These are phyloP conservation scores for Nymphaea colorata DNA, from an alignment of 164 flowering plant genomes.

Conservation along the genomic window DNA sequence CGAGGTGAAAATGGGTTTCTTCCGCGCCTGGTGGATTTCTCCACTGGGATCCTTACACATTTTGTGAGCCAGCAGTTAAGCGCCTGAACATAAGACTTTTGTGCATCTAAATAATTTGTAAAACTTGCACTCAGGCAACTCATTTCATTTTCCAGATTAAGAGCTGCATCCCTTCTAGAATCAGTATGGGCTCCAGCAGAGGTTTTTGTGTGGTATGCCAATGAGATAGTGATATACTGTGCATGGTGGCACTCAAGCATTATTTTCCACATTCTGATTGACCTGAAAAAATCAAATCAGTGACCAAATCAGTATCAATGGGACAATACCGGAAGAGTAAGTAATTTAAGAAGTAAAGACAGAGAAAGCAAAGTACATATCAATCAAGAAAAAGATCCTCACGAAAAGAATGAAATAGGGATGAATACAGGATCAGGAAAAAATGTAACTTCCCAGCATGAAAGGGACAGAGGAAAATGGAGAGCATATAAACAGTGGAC, in stretches of 20 bases:
- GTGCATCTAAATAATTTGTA: slow-evolving; percentile 59
- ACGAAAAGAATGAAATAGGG: not conserved
- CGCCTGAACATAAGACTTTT: slow-evolving; percentile 58
- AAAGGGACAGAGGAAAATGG: not conserved
- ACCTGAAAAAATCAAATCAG: slow-evolving; percentile 26
- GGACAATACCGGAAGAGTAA: not conserved
- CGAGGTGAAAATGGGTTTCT: slow-evolving; percentile 71
- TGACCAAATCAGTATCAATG: not conserved
- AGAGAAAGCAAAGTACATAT: too few species aligned
- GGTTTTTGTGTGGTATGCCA: slow-evolving; percentile 76
- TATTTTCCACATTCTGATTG: slow-evolving; percentile 86
- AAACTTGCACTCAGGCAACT: slow-evolving; percentile 78
- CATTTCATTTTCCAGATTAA: slow-evolving; percentile 53
- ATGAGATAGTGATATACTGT: slow-evolving; percentile 84
- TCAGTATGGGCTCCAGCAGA: slow-evolving; percentile 34
- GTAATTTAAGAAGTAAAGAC: not conserved
- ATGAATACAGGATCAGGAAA: not conserved
- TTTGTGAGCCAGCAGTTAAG: slow-evolving; percentile 78
- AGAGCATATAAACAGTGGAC: too few species aligned
- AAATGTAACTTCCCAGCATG: not conserved
- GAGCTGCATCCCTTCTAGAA: slow-evolving; percentile 30
- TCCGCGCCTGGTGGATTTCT: slow-evolving; percentile 27
- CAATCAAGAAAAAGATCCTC: not conserved
- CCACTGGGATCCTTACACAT: slow-evolving; percentile 62
- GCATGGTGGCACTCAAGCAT: slow-evolving; percentile 97